Evolutionary conservation across 371 early-diverging fungal species (phyloP).

Genomic region (Phascolomyces articulosus): DNA sequence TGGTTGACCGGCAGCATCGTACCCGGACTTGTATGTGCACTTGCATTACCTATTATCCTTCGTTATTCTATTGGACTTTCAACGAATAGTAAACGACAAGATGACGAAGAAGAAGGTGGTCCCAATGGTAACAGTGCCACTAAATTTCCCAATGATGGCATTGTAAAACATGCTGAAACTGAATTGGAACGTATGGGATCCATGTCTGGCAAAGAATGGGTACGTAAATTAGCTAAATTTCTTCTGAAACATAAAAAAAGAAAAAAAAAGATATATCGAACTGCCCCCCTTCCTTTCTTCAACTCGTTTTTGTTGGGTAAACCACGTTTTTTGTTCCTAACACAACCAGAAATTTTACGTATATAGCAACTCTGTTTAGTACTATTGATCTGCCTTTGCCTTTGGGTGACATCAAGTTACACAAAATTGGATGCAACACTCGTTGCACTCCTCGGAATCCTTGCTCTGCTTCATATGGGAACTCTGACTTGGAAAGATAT

Average conservation of each 20-base stretch:
- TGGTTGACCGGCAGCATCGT: conserved; percentile 65
- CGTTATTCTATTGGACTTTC: conserved; percentile 29
- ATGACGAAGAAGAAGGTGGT: conserved; percentile 17
- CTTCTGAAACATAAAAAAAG: no score
- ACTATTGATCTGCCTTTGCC: conserved; percentile 54
- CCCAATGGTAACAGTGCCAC: not conserved
- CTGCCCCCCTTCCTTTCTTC: no score
- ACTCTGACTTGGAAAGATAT: conserved; percentile 77
- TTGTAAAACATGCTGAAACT: conserved; percentile 33
- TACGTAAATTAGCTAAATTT: conserved; percentile 16
- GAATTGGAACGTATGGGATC: conserved; percentile 41
- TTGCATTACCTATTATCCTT: conserved; percentile 45
- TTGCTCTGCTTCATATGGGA: conserved; percentile 55
- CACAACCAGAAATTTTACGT: no score
- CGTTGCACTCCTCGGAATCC: conserved; percentile 70
- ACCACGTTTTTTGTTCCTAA: not conserved
- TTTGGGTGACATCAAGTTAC: conserved; percentile 71
- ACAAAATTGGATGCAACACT: conserved; percentile 69
- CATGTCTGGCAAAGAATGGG: conserved; percentile 45
- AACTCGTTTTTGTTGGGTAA: no score
- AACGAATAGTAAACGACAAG: conserved; percentile 21
- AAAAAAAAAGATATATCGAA: no score
- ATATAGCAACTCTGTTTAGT: conserved; percentile 54
- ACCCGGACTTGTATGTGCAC: conserved; percentile 48
- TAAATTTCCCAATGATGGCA: conserved; percentile 13